Base-by-base conservation (phyloP, 345 rosid species). In the Kandelia obovata region DNA sequence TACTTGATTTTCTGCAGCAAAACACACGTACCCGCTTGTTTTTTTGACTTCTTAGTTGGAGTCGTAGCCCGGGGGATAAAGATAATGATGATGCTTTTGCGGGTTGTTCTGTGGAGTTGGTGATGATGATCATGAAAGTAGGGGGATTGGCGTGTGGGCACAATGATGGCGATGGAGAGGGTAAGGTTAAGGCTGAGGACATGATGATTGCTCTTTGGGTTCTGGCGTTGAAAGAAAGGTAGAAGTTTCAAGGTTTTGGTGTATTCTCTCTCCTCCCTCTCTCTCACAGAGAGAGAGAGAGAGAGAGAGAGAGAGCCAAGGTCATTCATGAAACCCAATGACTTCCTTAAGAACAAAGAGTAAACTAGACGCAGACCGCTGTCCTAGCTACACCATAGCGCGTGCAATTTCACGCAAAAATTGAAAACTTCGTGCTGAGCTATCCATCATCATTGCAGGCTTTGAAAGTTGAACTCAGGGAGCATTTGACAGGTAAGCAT, bases 131-230 rank as follows among this genome's bases (percentile, higher is more conserved):
- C 16, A 49, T 19, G 5, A 28, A 43, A 55, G 79, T 63, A 43
- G 39, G 39, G 61, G 37, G 67, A 17, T 3, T 3, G 49, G 5
- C 5, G 19, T 62, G 73, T 76, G 76, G 80, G 67, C 62, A 35
- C 73, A 76, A 80, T 76, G 75, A 80, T 80, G 80, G 75, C 68
- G 64, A 62, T 63, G 71, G 74, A 39, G 75, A 61, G 55, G 77
- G 43, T 55, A 37, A 30, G 62, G 64, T 4, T 21, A 43, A 15
- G 49, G 17, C 7, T 46, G 49, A 65, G 60, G 75, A 67, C 73
- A 70, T 80, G 64, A 80, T 76, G 71, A 80, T 73, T 80, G 78
- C 67, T 53, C 69, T 78, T 15, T 78, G 64, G 60, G 60, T 15
- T 43, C 49, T 43, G 72, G 73, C 75, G 73, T 67, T 74, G 78